Evolutionary conservation across 345 rosid genomes (phyloP), one percentile per base, ranked within the genome.

Genomic region (Mallotus nudiflorus): DNA sequence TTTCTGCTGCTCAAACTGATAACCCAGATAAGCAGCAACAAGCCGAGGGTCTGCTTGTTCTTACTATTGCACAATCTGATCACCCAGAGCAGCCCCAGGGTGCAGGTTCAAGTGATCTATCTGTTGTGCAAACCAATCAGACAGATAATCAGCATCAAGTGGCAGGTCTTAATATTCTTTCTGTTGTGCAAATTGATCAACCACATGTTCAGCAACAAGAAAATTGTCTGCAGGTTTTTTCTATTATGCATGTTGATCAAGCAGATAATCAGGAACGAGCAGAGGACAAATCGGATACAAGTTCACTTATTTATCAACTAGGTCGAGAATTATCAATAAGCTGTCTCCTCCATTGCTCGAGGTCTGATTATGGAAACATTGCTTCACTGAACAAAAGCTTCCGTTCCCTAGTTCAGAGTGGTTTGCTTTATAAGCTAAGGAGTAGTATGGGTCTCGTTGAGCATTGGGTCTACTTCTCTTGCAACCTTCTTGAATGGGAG

Each of bases 381-480:
- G 77, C 86, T 69, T 65, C 66, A 3, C 37, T 83, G 62, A 83
- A 77, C 67, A 77, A 65, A 67, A 74, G 80, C 65, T 83, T 83
- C 63, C 73, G 50, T 5, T 72, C 80, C 6, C 45, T 83, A 45
- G 58, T 83, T 51, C 70, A 31, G 44, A 72, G 72, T 12, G 80
- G 86, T 31, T 69, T 62, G 45, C 66, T 83, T 16, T 83, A 83
- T 45, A 72, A 73, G 71, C 73, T 77, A 59, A 75, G 86, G 72
- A 68, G 76, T 67, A 56, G 46, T 69, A 63, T 45, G 31, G 82
- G 82, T 19, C 55, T 80, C 9, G 25, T 70, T 14, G 86, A 83
- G 56, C 90, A 87, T 52, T 94, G 98, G 98, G 83, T 90, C 8
- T 94, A 89, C 72, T 87, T 91, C 80, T 88, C 96, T 0, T 87